These are phyloP conservation scores for Reutealis trisperma DNA, from an alignment of 345 rosid genomes.

Conservation along the genomic window DNA sequence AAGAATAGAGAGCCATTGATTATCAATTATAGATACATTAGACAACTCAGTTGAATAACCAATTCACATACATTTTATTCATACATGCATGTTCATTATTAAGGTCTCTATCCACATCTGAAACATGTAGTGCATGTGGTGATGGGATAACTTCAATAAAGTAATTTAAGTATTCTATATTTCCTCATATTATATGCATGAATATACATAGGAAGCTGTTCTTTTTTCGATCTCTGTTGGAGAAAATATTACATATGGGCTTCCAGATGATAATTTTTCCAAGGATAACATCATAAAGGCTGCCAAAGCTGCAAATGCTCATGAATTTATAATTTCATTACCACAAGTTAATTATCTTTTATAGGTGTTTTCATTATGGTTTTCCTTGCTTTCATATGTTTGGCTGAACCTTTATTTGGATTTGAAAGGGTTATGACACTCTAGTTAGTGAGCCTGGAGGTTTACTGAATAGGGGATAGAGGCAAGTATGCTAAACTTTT, in stretches of 20 bases:
- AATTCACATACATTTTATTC: not conserved
- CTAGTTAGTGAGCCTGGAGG: conserved; percentile 92
- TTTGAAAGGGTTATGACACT: conserved; percentile 84
- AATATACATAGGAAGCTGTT: conserved; percentile 73
- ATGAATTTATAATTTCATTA: conserved; percentile 86
- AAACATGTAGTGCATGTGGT: not conserved
- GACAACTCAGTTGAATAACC: not conserved
- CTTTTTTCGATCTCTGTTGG: conserved; percentile 91
- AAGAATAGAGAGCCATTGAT: not conserved
- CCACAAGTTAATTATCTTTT: conserved; percentile 58
- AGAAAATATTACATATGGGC: conserved; percentile 96
- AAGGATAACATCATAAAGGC: conserved; percentile 89
- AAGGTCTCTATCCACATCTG: not conserved
- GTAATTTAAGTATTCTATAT: not conserved
- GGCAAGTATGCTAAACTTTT: conserved; percentile 57
- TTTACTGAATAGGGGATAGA: conserved; percentile 89
- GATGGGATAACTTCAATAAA: not conserved
- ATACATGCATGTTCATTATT: not conserved
- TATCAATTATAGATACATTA: not conserved
- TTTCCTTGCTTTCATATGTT: conserved; percentile 10
- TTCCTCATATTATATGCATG: not conserved
- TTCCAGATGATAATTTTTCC: conserved; percentile 83
- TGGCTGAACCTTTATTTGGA: conserved; percentile 25
- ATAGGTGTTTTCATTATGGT: conserved; percentile 8
- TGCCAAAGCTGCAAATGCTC: conserved; percentile 97